phyloP scores from a whole-genome alignment of 768 basidiomycete species.

The Pholiota microspora region DNA sequence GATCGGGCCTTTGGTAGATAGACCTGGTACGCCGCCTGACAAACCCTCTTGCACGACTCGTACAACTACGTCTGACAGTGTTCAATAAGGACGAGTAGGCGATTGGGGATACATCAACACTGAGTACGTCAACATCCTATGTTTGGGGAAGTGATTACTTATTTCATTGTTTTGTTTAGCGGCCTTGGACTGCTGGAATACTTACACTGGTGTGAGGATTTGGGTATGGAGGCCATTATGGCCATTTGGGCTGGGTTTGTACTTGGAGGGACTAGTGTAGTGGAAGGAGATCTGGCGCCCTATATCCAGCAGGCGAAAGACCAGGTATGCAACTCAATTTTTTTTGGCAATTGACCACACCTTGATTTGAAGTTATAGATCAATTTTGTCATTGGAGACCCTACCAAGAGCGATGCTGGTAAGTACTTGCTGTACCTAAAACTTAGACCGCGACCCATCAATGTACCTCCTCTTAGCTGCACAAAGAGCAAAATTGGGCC shows the following conservation, averaged over 20 bases:
- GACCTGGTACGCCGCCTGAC: slow-evolving; percentile 29
- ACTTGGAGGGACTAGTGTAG: slow-evolving; percentile 42
- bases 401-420: slow-evolving; percentile 40
- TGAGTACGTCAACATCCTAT: slow-evolving; percentile 37
- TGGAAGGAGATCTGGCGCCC: slow-evolving; percentile 42
- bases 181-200: slow-evolving; percentile 61
- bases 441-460: background rate
- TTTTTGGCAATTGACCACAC: no score
- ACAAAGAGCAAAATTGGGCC: slow-evolving; percentile 13
- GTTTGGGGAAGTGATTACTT: background rate
- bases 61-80: background rate
- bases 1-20: slow-evolving; percentile 48
- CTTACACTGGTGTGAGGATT: slow-evolving; percentile 56
- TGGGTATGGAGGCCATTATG: slow-evolving; percentile 62
- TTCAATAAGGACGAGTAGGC: slow-evolving; percentile 42
- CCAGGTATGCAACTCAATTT: slow-evolving; percentile 33
- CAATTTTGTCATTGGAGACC: slow-evolving; percentile 59
- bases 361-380: no score
- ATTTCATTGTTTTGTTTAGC: slow-evolving; percentile 22
- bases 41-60: background rate
- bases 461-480: slow-evolving; percentile 9
- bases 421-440: background rate
- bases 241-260: slow-evolving; percentile 63
- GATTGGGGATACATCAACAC: slow-evolving; percentile 65
- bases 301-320: slow-evolving; percentile 59